Evolutionary conservation across 2,329 filamentous ascomycete species (phyloP).

Genomic region (Colletotrichum aenigma): DNA sequence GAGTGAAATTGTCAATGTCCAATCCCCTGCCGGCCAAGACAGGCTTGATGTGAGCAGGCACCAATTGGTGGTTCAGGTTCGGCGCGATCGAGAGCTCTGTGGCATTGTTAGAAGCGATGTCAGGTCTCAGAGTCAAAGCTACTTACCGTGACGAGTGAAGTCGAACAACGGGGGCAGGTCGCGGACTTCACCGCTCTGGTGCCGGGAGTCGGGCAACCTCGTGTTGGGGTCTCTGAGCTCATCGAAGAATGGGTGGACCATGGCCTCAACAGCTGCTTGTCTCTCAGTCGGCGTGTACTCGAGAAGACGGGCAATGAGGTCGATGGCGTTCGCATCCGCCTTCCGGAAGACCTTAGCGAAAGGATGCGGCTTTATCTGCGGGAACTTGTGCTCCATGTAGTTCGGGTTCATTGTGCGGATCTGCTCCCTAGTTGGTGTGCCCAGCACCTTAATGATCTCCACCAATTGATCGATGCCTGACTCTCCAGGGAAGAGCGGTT

Average conservation of each 20-base stretch:
- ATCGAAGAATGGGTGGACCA: slow-evolving; percentile 99
- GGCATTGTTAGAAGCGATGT: not conserved
- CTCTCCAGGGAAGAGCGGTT: slow-evolving; percentile 96
- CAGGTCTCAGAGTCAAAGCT: not conserved
- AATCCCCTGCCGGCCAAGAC: slow-evolving; percentile 78
- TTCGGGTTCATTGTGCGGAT: slow-evolving; percentile 99
- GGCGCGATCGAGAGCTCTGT: slow-evolving; percentile 96
- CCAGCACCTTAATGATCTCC: slow-evolving; percentile 98
- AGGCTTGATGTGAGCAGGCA: slow-evolving; percentile 81
- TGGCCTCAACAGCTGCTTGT: slow-evolving; percentile 89
- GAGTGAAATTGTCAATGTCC: slow-evolving; percentile 92
- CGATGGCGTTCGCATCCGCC: slow-evolving; percentile 90
- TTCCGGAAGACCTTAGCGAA: slow-evolving; percentile 99
- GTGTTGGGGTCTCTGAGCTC: slow-evolving; percentile 92
- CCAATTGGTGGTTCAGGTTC: slow-evolving; percentile 83
- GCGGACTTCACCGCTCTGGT: slow-evolving; percentile 78
- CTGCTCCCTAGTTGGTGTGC: slow-evolving; percentile 95
- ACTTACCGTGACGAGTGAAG: slow-evolving; percentile 90
- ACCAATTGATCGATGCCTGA: slow-evolving; percentile 98
- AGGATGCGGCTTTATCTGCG: slow-evolving; percentile 98
- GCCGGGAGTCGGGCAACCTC: slow-evolving; percentile 90
- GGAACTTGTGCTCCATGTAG: slow-evolving; percentile 99
- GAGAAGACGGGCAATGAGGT: slow-evolving; percentile 89
- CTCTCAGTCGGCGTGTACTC: slow-evolving; percentile 98
- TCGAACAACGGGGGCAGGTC: slow-evolving; percentile 91